phyloP scores from a whole-genome alignment of 192 early-diverging fungal species.

The Backusella circina region DNA sequence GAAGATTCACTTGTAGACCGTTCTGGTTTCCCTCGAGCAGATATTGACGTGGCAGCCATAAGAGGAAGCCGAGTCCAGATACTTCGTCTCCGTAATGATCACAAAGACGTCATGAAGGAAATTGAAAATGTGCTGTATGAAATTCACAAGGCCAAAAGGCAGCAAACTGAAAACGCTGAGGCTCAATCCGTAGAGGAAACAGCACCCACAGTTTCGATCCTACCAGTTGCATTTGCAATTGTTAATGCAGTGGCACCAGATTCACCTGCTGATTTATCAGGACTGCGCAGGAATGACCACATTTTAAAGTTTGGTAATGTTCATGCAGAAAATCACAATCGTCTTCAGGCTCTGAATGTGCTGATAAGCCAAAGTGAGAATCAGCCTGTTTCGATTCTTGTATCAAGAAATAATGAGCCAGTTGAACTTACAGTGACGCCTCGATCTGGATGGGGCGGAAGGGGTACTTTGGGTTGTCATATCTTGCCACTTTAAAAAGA shows the following conservation, averaged over 20 bases:
- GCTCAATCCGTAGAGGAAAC: background rate
- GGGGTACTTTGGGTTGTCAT: conserved; percentile 45
- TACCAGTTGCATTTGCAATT: conserved; percentile 41
- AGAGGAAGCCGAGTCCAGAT: conserved; percentile 39
- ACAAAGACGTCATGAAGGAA: conserved; percentile 44
- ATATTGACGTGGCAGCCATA: conserved; percentile 48
- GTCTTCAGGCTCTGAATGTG: conserved; percentile 37
- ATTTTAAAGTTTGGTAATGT: conserved; percentile 45
- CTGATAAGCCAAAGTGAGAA: conserved; percentile 34
- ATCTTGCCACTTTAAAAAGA: conserved; percentile 12
- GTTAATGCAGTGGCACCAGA: conserved; percentile 57
- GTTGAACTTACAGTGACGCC: conserved; percentile 38
- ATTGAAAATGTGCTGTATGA: conserved; percentile 46
- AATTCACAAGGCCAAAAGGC: conserved; percentile 39
- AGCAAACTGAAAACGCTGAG: background rate
- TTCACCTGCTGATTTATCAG: conserved; percentile 49
- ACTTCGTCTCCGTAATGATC: conserved; percentile 40
- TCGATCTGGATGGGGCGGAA: conserved; percentile 48
- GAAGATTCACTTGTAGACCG: conserved; percentile 40
- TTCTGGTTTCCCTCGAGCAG: conserved; percentile 48
- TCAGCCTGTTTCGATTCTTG: conserved; percentile 36
- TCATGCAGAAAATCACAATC: conserved; percentile 28
- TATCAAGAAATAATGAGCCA: conserved; percentile 27
- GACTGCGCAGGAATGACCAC: conserved; percentile 39
- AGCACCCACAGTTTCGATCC: background rate